These are phyloP conservation scores for Microdochium bolleyi DNA, from an alignment of 2,329 filamentous ascomycete species.

Conservation along the genomic window DNA sequence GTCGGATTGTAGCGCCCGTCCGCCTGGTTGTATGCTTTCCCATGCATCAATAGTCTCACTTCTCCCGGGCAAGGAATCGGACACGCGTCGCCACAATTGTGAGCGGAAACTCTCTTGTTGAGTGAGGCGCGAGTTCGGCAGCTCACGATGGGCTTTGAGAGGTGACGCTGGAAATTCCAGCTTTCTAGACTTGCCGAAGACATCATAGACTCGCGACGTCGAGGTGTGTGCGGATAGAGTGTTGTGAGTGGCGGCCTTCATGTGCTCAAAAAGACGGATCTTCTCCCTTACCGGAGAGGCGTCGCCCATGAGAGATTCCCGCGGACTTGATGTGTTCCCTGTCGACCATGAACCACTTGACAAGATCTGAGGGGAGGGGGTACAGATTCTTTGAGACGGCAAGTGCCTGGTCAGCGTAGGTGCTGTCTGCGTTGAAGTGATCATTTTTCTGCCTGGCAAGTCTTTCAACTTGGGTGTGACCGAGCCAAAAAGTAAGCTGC, in stretches of 20 bases:
- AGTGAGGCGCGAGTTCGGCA: neutral
- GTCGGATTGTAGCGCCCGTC: no score
- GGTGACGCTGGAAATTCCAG: no score
- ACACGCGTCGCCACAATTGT: neutral
- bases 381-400: no score
- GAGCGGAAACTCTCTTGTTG: neutral
- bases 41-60: no score
- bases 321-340: neutral
- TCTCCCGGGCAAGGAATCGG: neutral
- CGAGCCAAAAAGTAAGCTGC: neutral
- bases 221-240: neutral
- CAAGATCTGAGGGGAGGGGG: neutral
- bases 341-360: neutral
- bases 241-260: neutral
- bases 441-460: neutral
- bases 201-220: neutral
- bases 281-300: neutral
- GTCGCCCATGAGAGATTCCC: neutral
- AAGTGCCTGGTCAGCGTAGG: neutral
- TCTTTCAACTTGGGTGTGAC: neutral
- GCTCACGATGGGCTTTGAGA: no score
- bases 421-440: neutral
- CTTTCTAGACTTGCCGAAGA: no score
- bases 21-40: no score
- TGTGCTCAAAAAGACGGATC: neutral